These are phyloP conservation scores for Corchorus capsularis DNA, from an alignment of 345 rosid species.

Conservation along the genomic window DNA sequence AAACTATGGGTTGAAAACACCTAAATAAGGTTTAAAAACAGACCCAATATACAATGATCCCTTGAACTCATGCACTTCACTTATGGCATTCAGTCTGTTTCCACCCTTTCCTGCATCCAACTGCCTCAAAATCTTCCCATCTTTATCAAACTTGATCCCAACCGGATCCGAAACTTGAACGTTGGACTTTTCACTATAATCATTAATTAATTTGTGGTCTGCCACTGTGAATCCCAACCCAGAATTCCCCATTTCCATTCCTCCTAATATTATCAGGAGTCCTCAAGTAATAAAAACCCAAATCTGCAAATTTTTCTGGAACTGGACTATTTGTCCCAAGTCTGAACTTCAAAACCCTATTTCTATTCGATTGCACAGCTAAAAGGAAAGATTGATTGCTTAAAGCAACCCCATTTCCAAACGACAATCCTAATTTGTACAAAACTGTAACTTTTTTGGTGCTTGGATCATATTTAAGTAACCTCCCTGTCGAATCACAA, in stretches of 20 bases:
- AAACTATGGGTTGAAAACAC: background rate
- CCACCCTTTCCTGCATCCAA: constrained; percentile 37
- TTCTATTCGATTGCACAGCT: constrained; percentile 33
- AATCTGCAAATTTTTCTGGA: constrained; percentile 22
- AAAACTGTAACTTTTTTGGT: constrained; percentile 35
- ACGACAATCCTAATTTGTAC: constrained; percentile 28
- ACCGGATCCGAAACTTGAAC: constrained; percentile 35
- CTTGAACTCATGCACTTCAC: constrained; percentile 43
- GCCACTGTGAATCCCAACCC: constrained; percentile 57
- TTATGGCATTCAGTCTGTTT: constrained; percentile 32
- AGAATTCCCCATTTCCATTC: constrained; percentile 53
- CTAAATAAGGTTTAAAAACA: constrained; percentile 35
- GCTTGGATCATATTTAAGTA: constrained; percentile 42
- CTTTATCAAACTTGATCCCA: constrained; percentile 31
- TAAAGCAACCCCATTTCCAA: constrained; percentile 52
- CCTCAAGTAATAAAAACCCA: constrained; percentile 18
- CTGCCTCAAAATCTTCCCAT: constrained; percentile 32
- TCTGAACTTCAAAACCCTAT: constrained; percentile 26
- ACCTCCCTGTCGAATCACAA: constrained; percentile 36
- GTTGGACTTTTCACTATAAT: background rate
- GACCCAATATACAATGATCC: constrained; percentile 47
- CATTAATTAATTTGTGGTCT: constrained; percentile 22
- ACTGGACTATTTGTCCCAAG: constrained; percentile 1
- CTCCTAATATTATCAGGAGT: constrained; percentile 46
- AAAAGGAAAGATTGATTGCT: constrained; percentile 48